Evolutionary conservation across 208 protist genomes (phyloP), one percentile per base, ranked within the genome.

Genomic region (Trypanosomatidae sp.): DNA sequence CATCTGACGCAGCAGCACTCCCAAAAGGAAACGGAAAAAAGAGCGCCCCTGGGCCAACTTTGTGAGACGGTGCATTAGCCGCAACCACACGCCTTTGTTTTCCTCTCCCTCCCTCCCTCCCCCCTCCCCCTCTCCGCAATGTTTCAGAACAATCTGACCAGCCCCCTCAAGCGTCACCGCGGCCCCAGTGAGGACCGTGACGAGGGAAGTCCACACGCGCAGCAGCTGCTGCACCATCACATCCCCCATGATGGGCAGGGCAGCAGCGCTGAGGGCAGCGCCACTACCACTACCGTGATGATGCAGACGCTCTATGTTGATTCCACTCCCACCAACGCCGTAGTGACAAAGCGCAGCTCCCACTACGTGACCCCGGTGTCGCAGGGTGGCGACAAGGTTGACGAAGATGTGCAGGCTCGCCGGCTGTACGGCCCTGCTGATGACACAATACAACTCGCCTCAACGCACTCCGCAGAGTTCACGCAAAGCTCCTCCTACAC

Each of bases 151-250:
- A 67, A 60, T 55, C 30, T 43, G 6, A 75, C 66, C 19, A 75
- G 76, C 46, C 76, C 76, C 1, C 69, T 80, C 59, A 80, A 80
- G 76, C 76, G 76, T 33, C 71, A 66, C 56, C 52, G 76, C 36
- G 76, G 65, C 47, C 44, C 52, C 19, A 60, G 44, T 4, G 64
- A 71, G 7, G 49, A 58, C 17, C 58, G 66, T 44, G 65, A 58
- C 6, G 76, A 80, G 17, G 69, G 39, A 15, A 49, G 66, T 44
- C 19, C 33, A 25, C 43, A 65, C 52, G 49, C 67, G 44, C 50
- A 58, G 62, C 64, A 59, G 44, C 55, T 25, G 60, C 43, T 71
- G 25, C 56, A 50, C 44, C 22, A 62, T 33, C 49, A 53, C 62
- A 39, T 39, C 69, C 44, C 30, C 30, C 19, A 15, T 43, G 47